A percentile compares a stretch with the other conserved stretches of the same genome.
Conservation (phyloP, 768 basidiomycete genomes). For the Collybiopsis confluens region DNA sequence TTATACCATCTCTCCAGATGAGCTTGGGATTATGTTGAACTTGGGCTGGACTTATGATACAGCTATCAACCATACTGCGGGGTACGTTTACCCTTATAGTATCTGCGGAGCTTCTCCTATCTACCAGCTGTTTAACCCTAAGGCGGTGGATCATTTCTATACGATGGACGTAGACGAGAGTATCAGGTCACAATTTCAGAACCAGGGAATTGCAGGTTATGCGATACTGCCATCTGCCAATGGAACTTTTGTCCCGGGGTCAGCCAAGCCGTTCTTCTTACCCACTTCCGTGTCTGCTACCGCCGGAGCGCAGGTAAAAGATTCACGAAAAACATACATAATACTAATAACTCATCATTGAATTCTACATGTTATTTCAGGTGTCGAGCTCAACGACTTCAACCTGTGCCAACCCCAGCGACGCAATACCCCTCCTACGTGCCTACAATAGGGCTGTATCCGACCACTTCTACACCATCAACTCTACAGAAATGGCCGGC, state of each 20-base stretch:
- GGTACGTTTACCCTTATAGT: conserved; percentile 2
- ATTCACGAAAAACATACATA: too few relatives aligned
- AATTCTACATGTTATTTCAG: too few relatives aligned
- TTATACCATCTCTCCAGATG: neutral
- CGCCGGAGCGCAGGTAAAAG: neutral
- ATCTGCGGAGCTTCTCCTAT: neutral
- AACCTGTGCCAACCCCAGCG: neutral
- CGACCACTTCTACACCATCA: neutral
- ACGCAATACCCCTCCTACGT: neutral
- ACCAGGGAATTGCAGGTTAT: neutral
- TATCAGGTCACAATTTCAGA: neutral
- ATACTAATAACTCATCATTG: too few relatives aligned
- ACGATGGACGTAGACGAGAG: neutral
- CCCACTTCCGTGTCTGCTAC: neutral
- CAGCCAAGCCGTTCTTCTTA: neutral
- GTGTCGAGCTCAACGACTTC: neutral
- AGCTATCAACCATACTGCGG: neutral
- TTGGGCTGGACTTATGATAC: neutral
- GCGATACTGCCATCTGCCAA: neutral
- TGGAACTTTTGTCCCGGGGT: neutral
- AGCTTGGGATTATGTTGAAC: neutral
- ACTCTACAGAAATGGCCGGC: neutral
- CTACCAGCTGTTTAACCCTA: neutral
- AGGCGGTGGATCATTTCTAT: neutral
- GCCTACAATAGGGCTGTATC: neutral